Base-by-base conservation (phyloP, 139 green algal species). In the Coccomyxa sp. region DNA sequence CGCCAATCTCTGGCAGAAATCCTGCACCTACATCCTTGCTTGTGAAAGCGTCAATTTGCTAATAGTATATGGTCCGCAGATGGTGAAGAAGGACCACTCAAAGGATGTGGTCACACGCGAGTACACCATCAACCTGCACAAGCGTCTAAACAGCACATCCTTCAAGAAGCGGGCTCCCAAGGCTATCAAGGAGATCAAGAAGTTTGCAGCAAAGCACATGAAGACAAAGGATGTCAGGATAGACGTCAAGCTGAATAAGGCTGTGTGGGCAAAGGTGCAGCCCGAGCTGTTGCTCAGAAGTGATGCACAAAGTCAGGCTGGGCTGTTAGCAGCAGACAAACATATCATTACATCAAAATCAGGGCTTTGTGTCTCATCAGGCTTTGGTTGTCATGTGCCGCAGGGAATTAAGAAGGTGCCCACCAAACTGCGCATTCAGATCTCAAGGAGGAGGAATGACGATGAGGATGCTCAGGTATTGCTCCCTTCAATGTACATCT, bases 101-200 rank as follows among this genome's bases (percentile, higher is more conserved):
- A 96, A 95, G 89, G 94, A 97, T 87, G 89, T 92, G 80, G 93
- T 96, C 76, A 95, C 93, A 27, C 91, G 97, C 16, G 97, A 99
- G 92, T 99, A 99, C 95, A 99, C 97, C 86, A 95, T 99, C 90
- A 98, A 99, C 93, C 89, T 99, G 59, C 92, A 96, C 93, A 99
- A 98, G 91, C 85, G 91, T 83, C 88, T 98, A 79, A 93, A 98
- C 84, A 94, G 91, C 88, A 91, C 91, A 14, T 98, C 92, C 76
- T 99, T 99, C 94, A 99, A 99, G 93, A 98, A 97, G 90, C 82
- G 86, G 31, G 97, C 97, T 13, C 97, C 96, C 12, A 90, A 91
- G 60, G 97, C 97, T 38, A 87, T 99, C 23, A 98, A 98, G 91
- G 93, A 99, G 91, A 98, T 99, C 87, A 92, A 93, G 83, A 94